Percentiles rank a stretch among this genome's conserved stretches.
Conservation (phyloP, 2,329 filamentous ascomycete genomes). For the Sporothrix mexicana region DNA sequence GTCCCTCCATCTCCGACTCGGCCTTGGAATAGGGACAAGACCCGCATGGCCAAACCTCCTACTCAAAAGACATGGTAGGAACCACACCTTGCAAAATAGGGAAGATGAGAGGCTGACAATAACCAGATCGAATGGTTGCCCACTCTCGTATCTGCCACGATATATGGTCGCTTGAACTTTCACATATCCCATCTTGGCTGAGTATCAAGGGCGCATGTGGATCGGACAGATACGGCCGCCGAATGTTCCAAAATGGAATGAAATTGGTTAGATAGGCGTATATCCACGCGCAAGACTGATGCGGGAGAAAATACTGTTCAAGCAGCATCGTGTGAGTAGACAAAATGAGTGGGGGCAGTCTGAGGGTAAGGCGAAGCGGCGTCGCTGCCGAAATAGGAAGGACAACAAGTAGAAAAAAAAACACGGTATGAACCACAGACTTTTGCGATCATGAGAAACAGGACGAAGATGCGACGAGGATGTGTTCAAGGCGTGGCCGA, state of each 20-base stretch:
- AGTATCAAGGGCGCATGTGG: background rate
- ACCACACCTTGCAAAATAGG: background rate
- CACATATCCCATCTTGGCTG: background rate
- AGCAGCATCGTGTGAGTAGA: background rate
- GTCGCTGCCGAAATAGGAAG: background rate
- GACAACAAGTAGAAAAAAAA: background rate
- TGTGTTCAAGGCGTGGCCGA: background rate
- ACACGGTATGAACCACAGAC: background rate
- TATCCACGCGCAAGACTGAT: background rate
- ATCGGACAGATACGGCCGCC: conserved; percentile 1
- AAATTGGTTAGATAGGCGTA: background rate
- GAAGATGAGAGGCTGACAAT: background rate
- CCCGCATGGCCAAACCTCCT: background rate
- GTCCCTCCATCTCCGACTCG: background rate
- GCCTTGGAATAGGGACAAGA: background rate
- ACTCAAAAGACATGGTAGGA: too few relatives aligned
- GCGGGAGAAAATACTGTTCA: background rate
- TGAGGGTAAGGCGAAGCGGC: background rate
- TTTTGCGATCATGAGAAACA: background rate
- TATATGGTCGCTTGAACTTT: background rate
- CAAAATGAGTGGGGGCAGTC: background rate
- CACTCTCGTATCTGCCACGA: background rate
- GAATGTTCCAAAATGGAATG: background rate
- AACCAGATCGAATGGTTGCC: background rate
- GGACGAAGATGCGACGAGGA: background rate